Conservation (phyloP, 768 basidiomycete genomes). For the Amanita brunnescens region DNA sequence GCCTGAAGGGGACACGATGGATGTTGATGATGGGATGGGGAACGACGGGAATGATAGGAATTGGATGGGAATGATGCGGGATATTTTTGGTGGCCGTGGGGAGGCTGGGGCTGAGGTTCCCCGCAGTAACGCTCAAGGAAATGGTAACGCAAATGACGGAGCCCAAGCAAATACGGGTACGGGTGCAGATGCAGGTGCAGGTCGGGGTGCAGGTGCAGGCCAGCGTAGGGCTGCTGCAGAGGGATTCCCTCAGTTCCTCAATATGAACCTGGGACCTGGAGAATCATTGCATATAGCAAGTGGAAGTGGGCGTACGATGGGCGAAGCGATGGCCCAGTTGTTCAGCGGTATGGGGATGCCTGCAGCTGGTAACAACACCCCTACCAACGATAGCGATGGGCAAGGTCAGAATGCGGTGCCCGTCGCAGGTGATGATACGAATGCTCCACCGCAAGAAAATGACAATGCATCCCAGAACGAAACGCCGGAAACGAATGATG, state of each 20-base stretch:
- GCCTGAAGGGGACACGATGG: slow-evolving; percentile 1
- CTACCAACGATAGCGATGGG: not conserved
- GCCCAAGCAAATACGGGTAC: not conserved
- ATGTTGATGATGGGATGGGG: not conserved
- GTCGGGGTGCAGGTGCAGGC: not conserved
- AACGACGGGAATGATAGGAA: not conserved
- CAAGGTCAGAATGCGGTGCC: not conserved
- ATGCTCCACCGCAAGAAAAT: not conserved
- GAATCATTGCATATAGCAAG: slow-evolving; percentile 13
- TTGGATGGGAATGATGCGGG: slow-evolving; percentile 3
- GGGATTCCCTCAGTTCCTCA: slow-evolving; percentile 3
- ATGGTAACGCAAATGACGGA: not conserved
- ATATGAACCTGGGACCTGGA: slow-evolving; percentile 6
- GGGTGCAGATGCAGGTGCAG: not conserved
- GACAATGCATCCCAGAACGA: not conserved
- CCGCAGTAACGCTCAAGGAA: not conserved
- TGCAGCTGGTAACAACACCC: not conserved
- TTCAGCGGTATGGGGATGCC: slow-evolving; percentile 13
- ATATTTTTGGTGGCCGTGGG: not conserved
- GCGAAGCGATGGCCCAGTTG: slow-evolving; percentile 19
- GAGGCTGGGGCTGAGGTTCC: not conserved
- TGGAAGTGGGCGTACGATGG: slow-evolving; percentile 17
- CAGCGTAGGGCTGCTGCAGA: not conserved
- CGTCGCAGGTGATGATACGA: not conserved
- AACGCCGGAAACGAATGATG: not conserved